phyloP scores from a whole-genome alignment of 345 rosid genomes.

The Melaleuca alternifolia region DNA sequence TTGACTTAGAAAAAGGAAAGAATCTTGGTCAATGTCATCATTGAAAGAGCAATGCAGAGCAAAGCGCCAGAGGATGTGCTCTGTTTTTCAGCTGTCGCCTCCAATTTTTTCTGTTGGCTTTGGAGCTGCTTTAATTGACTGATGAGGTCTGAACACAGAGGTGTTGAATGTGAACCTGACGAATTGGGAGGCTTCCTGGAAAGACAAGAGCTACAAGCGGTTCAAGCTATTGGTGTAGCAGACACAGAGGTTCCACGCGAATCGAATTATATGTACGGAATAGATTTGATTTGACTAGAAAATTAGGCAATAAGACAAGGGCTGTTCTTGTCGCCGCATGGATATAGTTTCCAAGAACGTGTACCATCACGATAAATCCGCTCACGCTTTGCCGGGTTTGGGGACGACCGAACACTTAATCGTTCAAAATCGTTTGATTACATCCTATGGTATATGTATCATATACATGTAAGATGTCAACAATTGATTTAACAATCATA shows the following conservation, averaged over 20 bases:
- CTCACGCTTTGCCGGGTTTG: not conserved
- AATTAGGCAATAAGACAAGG: not conserved
- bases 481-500: too few species aligned
- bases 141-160: not conserved
- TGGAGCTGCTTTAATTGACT: not conserved
- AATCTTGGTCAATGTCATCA: not conserved
- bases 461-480: too few species aligned
- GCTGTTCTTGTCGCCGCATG: too few species aligned
- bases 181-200: not conserved
- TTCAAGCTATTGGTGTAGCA: not conserved
- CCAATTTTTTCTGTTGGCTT: not conserved
- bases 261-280: not conserved
- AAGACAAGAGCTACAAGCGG: not conserved
- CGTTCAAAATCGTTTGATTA: not conserved
- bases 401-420: not conserved
- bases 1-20: not conserved
- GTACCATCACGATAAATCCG: not conserved
- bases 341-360: not conserved
- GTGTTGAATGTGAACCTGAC: not conserved
- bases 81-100: not conserved
- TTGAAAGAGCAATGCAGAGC: not conserved
- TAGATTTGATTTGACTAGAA: not conserved
- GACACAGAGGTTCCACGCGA: not conserved
- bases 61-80: not conserved
- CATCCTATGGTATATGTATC: not conserved